These are phyloP conservation scores for Theobroma grandiflorum DNA, from an alignment of 441 rosid species.

Conservation along the genomic window DNA sequence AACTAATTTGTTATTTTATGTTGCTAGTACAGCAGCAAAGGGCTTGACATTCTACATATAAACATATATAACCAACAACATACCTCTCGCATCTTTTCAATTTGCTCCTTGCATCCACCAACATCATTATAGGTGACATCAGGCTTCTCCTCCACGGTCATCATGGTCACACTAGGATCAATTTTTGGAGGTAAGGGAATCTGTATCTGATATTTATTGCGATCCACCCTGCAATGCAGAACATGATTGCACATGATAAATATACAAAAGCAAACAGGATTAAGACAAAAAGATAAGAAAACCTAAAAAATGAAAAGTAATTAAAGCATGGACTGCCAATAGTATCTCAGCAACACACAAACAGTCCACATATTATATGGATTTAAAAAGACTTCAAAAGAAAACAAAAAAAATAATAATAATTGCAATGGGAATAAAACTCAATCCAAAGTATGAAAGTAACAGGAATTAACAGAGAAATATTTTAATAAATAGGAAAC, in stretches of 20 bases:
- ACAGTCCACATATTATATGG: no score
- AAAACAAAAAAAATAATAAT: no score
- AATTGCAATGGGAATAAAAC: not conserved
- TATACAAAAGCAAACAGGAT: not conserved
- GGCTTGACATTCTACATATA: not conserved
- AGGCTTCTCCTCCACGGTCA: conserved; percentile 98
- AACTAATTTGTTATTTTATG: not conserved
- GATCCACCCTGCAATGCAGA: conserved; percentile 70
- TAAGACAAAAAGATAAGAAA: not conserved
- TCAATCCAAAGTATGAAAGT: not conserved
- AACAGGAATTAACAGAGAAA: not conserved
- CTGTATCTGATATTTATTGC: conserved; percentile 94
- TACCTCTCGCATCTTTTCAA: conserved; percentile 93
- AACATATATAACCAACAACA: conserved; percentile 19
- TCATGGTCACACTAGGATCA: conserved; percentile 97
- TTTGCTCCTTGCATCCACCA: conserved; percentile 98
- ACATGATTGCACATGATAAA: not conserved
- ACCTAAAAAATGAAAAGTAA: no score
- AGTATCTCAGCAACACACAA: no score
- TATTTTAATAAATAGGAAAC: conserved; percentile 23
- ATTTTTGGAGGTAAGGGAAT: conserved; percentile 96
- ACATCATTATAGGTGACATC: conserved; percentile 98
- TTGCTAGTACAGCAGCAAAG: not conserved
- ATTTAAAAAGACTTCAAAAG: no score
- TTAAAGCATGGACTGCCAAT: not conserved